Evolutionary conservation across 169 alveolate genomes (phyloP), one percentile per base, ranked within the genome.

Genomic region (Miamiensis avidus): DNA sequence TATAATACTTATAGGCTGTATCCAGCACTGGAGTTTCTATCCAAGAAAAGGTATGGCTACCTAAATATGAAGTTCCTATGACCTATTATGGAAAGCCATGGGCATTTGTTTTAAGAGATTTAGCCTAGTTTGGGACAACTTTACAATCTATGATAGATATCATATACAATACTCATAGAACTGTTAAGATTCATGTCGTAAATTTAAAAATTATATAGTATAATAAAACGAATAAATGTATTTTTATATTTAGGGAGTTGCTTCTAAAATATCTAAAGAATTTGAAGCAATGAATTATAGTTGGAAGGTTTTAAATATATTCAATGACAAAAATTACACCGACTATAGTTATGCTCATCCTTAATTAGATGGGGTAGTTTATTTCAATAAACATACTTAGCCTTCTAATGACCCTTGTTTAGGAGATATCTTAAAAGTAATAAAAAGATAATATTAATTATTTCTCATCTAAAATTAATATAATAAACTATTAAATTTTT

Each of bases 11-110:
- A n/a, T n/a, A n/a, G n/a, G n/a, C n/a, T n/a, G n/a, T n/a, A n/a
- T n/a, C n/a, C n/a, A n/a, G n/a, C n/a, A n/a, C n/a, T n/a, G n/a
- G n/a, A n/a, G n/a, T n/a, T n/a, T n/a, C n/a, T n/a, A n/a, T n/a
- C n/a, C n/a, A 49, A 20, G 69, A 49, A 49, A 49, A 49, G 20
- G 69, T 49, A 49, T 4, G 20, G 20, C 20, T 49, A 49, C 26
- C 20, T 11, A 49, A 20, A 49, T 11, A 29, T 6, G 29, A 32
- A 79, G 81, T 31, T 30, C 76, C 31, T 26, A 31, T 32, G 32
- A 79, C 69, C 29, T 25, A 33, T 25, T 25, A 11, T 11, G 84
- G 84, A n/a, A 79, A 79, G 29, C 84, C 84, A 25, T 79, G 84
- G 84, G 29, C 84, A 26, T 79, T 29, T 65, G 78, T 30, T 26